Evolutionary conservation across 2,329 filamentous ascomycete genomes (phyloP).

Genomic region (Trichoderma sp.): DNA sequence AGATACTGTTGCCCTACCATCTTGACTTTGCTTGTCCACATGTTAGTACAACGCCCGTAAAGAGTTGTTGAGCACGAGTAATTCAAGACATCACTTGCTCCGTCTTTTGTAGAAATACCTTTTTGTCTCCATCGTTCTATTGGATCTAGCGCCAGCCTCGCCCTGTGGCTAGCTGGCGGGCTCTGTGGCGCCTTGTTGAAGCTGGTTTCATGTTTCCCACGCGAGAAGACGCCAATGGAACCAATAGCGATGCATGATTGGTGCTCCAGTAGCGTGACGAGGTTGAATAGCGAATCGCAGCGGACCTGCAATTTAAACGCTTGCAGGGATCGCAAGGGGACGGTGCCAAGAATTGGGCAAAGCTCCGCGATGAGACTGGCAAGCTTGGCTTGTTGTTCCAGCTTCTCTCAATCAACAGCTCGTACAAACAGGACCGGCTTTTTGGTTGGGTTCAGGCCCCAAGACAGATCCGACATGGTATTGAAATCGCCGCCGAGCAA

Average conservation of each 20-base stretch:
- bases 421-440: background rate
- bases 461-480: background rate
- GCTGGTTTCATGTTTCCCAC: constrained; percentile 11
- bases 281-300: background rate
- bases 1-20: background rate
- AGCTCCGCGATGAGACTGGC: constrained; percentile 7
- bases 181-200: background rate
- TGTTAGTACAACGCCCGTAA: background rate
- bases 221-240: constrained; percentile 11
- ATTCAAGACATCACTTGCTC: background rate
- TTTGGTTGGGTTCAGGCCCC: background rate
- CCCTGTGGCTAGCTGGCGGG: background rate
- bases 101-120: background rate
- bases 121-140: background rate
- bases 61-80: constrained; percentile 3
- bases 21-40: background rate
- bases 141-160: constrained; percentile 6
- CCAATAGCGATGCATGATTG: constrained; percentile 1
- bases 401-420: background rate
- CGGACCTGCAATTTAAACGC: constrained; percentile 17
- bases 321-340: constrained; percentile 14
- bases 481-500: background rate
- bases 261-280: constrained; percentile 3
- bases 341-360: constrained; percentile 10
- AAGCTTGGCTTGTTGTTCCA: background rate